phyloP scores from a whole-genome alignment of 352 stramenopile genomes.

The Saprolegnia diclina region DNA sequence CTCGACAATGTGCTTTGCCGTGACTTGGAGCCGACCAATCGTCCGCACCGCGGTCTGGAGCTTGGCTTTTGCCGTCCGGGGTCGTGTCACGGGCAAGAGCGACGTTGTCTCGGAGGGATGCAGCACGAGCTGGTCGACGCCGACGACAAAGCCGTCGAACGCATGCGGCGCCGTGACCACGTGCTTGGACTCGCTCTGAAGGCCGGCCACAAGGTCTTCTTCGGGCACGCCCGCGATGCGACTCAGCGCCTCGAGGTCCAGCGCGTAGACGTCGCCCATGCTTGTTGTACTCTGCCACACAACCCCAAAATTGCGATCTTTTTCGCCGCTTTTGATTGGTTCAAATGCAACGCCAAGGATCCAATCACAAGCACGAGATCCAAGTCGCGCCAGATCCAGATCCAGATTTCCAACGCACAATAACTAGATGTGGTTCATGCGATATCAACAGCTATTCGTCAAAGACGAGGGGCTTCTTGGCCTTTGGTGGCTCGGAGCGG shows the following conservation, averaged over 20 bases:
- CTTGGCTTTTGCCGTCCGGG: conserved; percentile 29
- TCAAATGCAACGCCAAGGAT: no score
- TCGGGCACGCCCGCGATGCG: conserved; percentile 1
- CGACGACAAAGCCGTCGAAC: conserved; percentile 81
- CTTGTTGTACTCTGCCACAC: neutral
- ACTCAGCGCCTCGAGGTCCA: conserved; percentile 9
- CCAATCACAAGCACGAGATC: no score
- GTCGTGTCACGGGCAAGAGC: conserved; percentile 33
- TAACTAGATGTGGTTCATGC: no score
- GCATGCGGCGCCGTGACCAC: conserved; percentile 52
- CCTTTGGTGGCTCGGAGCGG: conserved; percentile 33
- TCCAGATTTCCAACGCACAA: no score
- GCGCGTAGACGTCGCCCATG: conserved; percentile 16
- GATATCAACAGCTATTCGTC: conserved; percentile 28
- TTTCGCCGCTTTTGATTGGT: no score
- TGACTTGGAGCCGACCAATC: conserved; percentile 16
- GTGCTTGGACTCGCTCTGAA: neutral
- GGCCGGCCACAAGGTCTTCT: conserved; percentile 9
- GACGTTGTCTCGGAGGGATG: conserved; percentile 51
- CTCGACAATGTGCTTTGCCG: conserved; percentile 30
- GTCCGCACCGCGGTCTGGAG: conserved; percentile 30
- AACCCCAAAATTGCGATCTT: neutral
- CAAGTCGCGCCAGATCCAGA: no score
- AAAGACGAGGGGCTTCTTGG: conserved; percentile 45
- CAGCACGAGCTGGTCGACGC: conserved; percentile 55